Percentiles rank a stretch among this genome's conserved stretches.
Conservation (phyloP, 1,284 basidiomycete genomes). For the Coriolopsis trogii region DNA sequence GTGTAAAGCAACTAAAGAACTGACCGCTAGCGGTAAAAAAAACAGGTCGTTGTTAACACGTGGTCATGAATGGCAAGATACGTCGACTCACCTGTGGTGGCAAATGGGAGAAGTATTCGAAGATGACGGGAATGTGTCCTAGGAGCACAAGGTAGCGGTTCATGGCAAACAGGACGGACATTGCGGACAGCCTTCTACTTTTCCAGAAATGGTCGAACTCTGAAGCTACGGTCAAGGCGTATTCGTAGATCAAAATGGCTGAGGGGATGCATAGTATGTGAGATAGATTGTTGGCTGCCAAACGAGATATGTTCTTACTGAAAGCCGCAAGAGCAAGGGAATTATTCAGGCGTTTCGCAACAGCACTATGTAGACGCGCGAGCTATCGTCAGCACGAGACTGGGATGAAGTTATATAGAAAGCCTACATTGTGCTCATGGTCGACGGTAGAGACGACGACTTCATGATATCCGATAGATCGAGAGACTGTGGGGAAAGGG, state of each 20-base stretch:
- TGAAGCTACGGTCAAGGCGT: constrained; percentile 11
- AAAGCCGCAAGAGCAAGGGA: neutral
- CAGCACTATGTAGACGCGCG: too few species aligned
- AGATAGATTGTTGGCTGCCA: too few species aligned
- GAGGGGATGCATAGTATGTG: too few species aligned
- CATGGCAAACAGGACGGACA: constrained; percentile 3
- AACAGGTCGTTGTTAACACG: neutral
- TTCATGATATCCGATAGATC: too few species aligned
- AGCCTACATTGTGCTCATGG: too few species aligned
- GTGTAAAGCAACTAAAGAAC: neutral
- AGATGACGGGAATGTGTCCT: constrained; percentile 6
- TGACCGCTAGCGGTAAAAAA: neutral
- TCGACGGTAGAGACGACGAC: too few species aligned
- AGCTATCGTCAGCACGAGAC: too few species aligned
- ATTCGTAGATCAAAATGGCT: constrained; percentile 23
- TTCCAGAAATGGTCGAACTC: constrained; percentile 17
- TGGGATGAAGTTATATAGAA: too few species aligned
- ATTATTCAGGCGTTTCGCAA: too few species aligned
- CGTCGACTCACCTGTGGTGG: constrained; percentile 2
- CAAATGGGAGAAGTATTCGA: constrained; percentile 6
- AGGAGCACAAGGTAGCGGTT: constrained; percentile 9
- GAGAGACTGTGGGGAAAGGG: too few species aligned
- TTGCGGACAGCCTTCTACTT: neutral
- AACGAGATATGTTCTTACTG: neutral
- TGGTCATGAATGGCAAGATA: neutral